Conservation (phyloP, 2,329 filamentous ascomycete species). For the Dichotomopilus funicola region DNA sequence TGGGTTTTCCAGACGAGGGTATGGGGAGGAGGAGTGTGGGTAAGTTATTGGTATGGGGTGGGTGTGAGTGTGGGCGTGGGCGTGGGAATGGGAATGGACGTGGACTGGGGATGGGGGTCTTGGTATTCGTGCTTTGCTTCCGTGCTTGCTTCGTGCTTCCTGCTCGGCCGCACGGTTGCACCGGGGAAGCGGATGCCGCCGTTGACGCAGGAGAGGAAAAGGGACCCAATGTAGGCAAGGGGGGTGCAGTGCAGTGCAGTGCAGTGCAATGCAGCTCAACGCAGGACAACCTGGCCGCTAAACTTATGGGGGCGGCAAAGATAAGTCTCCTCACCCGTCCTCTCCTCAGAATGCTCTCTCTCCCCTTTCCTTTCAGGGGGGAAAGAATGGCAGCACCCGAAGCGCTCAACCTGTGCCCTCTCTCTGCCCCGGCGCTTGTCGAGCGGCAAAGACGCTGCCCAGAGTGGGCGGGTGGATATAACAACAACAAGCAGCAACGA, state of each 20-base stretch:
- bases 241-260: too few species aligned
- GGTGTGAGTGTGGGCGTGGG: too few species aligned
- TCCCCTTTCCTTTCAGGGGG: too few species aligned
- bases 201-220: slow-evolving; percentile 25
- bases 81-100: too few species aligned
- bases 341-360: slow-evolving; percentile 8
- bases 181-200: slow-evolving; percentile 20
- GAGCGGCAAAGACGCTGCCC: slow-evolving; percentile 26
- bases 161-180: slow-evolving; percentile 22
- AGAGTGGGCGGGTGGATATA: background rate
- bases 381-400: too few species aligned
- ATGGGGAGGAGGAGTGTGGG: slow-evolving; percentile 10
- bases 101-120: background rate
- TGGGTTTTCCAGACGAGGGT: slow-evolving; percentile 21
- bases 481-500: background rate
- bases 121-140: too few species aligned
- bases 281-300: background rate
- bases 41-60: too few species aligned
- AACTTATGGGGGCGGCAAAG: slow-evolving; percentile 30
- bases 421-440: slow-evolving; percentile 31
- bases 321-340: slow-evolving; percentile 22
- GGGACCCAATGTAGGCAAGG: background rate
- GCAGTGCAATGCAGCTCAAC: too few species aligned
- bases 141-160: too few species aligned
- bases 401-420: slow-evolving; percentile 4